These are phyloP conservation scores for Tirmania nivea DNA, from an alignment of 495 filamentous ascomycete genomes.

Conservation along the genomic window DNA sequence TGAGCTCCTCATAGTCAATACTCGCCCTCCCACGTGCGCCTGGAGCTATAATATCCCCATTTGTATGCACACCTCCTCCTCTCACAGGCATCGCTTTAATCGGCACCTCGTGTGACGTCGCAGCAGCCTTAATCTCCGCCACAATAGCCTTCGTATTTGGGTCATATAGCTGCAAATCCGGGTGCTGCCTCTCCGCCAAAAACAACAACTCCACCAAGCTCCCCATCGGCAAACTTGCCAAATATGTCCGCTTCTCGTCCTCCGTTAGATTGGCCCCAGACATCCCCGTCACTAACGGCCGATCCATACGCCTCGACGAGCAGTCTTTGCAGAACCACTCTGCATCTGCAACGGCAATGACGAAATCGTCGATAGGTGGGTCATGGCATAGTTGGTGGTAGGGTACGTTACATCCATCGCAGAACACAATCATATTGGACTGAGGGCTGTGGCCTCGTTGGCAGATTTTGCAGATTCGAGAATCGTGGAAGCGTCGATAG, in stretches of 20 bases:
- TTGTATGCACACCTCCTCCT: neutral
- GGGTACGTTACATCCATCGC: slow-evolving; percentile 67
- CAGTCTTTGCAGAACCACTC: slow-evolving; percentile 68
- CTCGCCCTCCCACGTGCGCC: slow-evolving; percentile 1
- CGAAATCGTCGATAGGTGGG: slow-evolving; percentile 50
- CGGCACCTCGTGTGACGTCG: slow-evolving; percentile 1
- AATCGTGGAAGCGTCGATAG: slow-evolving; percentile 17
- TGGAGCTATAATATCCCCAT: no score
- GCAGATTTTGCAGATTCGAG: slow-evolving; percentile 51
- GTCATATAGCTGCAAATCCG: slow-evolving; percentile 16
- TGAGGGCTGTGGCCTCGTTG: slow-evolving; percentile 50
- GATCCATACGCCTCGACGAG: slow-evolving; percentile 26
- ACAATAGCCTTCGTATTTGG: slow-evolving; percentile 15
- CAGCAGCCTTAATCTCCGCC: slow-evolving; percentile 8
- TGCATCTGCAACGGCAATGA: slow-evolving; percentile 37
- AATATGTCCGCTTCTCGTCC: slow-evolving; percentile 16
- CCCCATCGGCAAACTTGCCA: slow-evolving; percentile 12
- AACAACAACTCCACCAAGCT: slow-evolving; percentile 15
- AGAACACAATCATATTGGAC: slow-evolving; percentile 81
- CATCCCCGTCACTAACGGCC: slow-evolving; percentile 21
- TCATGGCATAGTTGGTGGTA: slow-evolving; percentile 91
- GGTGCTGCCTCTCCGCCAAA: slow-evolving; percentile 12
- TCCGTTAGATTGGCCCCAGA: slow-evolving; percentile 10
- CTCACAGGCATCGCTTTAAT: slow-evolving; percentile 2
- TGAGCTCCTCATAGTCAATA: slow-evolving; percentile 19